Base-by-base conservation (phyloP, 2,329 filamentous ascomycete genomes). In the Pseudogymnoascus sp. region DNA sequence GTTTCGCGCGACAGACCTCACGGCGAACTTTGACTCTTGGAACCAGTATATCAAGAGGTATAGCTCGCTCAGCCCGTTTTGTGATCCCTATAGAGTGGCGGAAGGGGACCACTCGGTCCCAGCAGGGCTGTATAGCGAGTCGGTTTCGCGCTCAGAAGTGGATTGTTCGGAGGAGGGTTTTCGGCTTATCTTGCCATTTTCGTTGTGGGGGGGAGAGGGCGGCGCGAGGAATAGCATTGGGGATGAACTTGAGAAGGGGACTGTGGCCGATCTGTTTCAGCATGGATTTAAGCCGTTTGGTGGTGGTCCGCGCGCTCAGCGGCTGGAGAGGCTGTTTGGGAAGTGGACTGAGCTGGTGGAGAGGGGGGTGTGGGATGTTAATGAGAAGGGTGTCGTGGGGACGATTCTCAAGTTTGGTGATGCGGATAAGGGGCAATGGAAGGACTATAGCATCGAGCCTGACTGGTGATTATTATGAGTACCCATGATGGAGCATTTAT, bases 261-360 rank as follows among this genome's bases (percentile, higher is more conserved):
- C 7, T 6, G 21, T 40, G 65, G 66, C 38, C 35, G 64, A 62
- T 53, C 60, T 64, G 47, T 65, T 62, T 64, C 62, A 65, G 40
- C 60, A 67, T 19, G 59, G 61, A 1, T 50, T 29, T 29, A 64
- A 65, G n/a, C 63, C 61, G n/a, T 66, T 66, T 37, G 47, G 61
- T 50, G 50, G 61, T 26, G 61, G 44, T 8, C 62, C 47, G 6
- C 53, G 63, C 11, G 60, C 60, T 6, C 64, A 65, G 19, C 40
- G 64, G 24, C 29, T 64, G 35, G 63, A 59, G 29, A 19, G 33
- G n/a, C 47, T 64, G 29, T 63, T 66, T 10, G 61, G 61, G 29
- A 63, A 64, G 33, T 66, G 63, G 65, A 61, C 53, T n/a, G 33
- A 61, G 4, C 61, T 64, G 38, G 63, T 66, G n/a, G 63, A 64